Base-by-base conservation (phyloP, 1,284 basidiomycete genomes). In the Rhodotorula sp. region DNA sequence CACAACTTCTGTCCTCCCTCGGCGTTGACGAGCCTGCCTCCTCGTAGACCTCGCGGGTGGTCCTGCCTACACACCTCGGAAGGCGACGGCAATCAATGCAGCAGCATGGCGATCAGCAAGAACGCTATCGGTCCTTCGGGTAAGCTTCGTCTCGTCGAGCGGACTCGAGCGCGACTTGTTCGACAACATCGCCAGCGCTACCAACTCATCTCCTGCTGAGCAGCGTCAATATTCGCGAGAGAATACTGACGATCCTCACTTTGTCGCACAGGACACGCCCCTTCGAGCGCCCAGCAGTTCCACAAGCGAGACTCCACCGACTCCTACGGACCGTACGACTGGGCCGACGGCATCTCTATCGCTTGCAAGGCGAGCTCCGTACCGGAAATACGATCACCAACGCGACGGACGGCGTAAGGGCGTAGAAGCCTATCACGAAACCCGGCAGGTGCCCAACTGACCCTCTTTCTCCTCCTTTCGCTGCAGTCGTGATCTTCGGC, bases 321-420 rank as follows among this genome's bases (percentile, higher is more conserved):
- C 34, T 34, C 34, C 34, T 34, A 34, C 10, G 34, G 34, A 34
- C 34, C 34, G 34, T 34, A 34, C 34, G n/a, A 13, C 34, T 64
- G 67, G 68, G 68, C 91, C 4, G 91, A 93, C 75, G 91, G 91
- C 5, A 89, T 93, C 76, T 90, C 88, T 72, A 79, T 92, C 62
- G 86, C 86, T 63, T 94, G 91, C 79, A 81, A 80, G 66, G 85
- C 87, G 75, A 85, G 85, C 69, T 71, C 86, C 48, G 84, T 93
- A 84, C 84, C 66, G 87, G 88, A 74, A 93, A 93, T 78, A 83
- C 86, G 80, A 82, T 93, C 64, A 83, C 65, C 9, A 71, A 73
- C 64, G 79, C 91, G 5, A 92, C 91, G 2, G 91, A 93, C 76
- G 77, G 78, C 37, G 91, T 37, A 9, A 67, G 34, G 5, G 34